Base-by-base conservation (phyloP, 768 basidiomycete genomes). In the Fomitopsis serialis region DNA sequence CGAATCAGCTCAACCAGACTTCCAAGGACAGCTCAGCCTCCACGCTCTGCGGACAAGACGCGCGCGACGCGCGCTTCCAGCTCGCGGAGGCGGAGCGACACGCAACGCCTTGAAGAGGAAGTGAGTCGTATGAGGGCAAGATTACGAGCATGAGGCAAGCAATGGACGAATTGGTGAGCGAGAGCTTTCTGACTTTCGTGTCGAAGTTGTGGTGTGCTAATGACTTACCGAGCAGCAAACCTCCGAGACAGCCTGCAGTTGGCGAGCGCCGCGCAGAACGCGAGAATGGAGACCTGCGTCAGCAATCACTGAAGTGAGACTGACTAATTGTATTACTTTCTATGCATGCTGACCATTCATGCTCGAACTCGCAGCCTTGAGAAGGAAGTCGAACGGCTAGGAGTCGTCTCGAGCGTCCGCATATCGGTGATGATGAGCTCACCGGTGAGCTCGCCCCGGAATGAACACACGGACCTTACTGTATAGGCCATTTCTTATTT, bases 221-320 rank as follows among this genome's bases (percentile, higher is more conserved):
- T n/a, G n/a, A n/a, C n/a, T n/a, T n/a, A n/a, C n/a, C n/a, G n/a
- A n/a, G n/a, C 54, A 89, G 88, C 86, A 87, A 83, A 84, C 82
- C 19, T 75, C 77, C 42, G 87, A 85, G 68, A 72, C 56, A 73
- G 78, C n/a, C 72, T 90, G 2, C 81, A 85, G 59, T 75, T 85
- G 11, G 80, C 78, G 22, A 89, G 67, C 82, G 89, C 29, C 78
- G 87, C 42, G 85, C 85, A 35, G 89, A 90, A 61, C 77, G 87
- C 36, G 89, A 92, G 59, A 85, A 84, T 27, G 79, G 71, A 5
- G 89, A 92, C 58, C 81, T 79, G 61, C 87, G 81, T 66, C 85
- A 89, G 66, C 80, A 79, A 55, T 76, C 82, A 40, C 72, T 89
- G 15, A 80, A 76, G 88, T 89, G 61, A 48, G 84, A 54, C 25